These are phyloP conservation scores for Geranium brycei DNA, from an alignment of 345 rosid genomes.

Conservation along the genomic window DNA sequence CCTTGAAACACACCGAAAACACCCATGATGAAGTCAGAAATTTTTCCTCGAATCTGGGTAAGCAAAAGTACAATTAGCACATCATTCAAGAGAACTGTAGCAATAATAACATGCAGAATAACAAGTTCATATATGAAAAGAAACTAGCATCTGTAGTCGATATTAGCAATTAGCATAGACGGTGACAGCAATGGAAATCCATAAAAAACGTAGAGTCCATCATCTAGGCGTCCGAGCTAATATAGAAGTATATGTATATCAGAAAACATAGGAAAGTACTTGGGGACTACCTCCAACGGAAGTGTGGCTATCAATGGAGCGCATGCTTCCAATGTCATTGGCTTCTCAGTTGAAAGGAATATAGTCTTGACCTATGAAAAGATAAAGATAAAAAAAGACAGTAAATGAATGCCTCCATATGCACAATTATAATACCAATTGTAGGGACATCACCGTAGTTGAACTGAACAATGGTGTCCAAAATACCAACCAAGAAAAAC, in stretches of 20 bases:
- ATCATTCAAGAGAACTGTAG: background rate
- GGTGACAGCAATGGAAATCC: too few relatives aligned
- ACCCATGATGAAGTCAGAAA: conserved; percentile 61
- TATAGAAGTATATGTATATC: background rate
- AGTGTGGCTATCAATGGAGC: conserved; percentile 95
- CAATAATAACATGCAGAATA: background rate
- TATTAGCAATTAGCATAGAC: too few relatives aligned
- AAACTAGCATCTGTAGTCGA: background rate
- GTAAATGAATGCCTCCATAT: background rate
- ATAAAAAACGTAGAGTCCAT: background rate
- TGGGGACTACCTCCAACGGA: conserved; percentile 65
- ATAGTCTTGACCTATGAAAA: conserved; percentile 63
- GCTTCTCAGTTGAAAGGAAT: conserved; percentile 61
- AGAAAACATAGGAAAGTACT: background rate
- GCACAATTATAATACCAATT: background rate
- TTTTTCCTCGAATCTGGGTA: conserved; percentile 61
- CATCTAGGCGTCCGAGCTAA: background rate
- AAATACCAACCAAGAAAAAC: background rate
- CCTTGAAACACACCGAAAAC: conserved; percentile 83
- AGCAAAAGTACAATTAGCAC: conserved; percentile 12
- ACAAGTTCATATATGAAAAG: background rate
- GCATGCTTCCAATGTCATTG: conserved; percentile 55
- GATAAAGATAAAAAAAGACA: conserved; percentile 7
- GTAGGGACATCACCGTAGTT: too few relatives aligned
- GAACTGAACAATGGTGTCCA: too few relatives aligned